Percentiles rank a stretch among this genome's conserved stretches.
Conservation (phyloP, 805 yeast genomes). For the Jamesozyma hellenica region DNA sequence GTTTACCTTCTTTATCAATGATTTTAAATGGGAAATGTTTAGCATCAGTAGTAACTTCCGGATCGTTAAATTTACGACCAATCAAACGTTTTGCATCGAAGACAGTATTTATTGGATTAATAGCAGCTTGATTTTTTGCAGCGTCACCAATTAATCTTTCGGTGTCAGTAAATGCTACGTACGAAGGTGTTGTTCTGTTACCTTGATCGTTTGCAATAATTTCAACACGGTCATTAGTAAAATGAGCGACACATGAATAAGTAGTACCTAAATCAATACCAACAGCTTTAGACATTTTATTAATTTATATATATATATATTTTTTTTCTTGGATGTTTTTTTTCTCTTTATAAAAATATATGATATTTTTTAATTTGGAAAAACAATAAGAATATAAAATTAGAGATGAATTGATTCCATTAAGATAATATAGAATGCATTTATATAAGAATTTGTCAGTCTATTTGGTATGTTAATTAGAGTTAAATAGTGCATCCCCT, state of each 20-base stretch:
- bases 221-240: slow-evolving; percentile 85
- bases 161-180: slow-evolving; percentile 85
- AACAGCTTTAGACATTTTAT: slow-evolving; percentile 40
- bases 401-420: too few relatives aligned
- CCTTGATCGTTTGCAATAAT: slow-evolving; percentile 97
- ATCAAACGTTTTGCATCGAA: slow-evolving; percentile 88
- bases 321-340: neutral
- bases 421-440: too few relatives aligned
- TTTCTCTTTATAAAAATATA: too few relatives aligned
- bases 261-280: slow-evolving; percentile 85
- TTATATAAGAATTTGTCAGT: too few relatives aligned
- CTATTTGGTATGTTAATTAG: too few relatives aligned
- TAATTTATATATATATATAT: too few relatives aligned
- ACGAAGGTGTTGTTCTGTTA: slow-evolving; percentile 95
- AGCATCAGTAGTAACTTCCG: slow-evolving; percentile 67
- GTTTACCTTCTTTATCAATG: slow-evolving; percentile 62
- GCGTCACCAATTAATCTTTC: too few relatives aligned
- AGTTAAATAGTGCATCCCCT: too few relatives aligned
- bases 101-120: slow-evolving; percentile 85
- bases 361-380: too few relatives aligned
- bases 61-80: slow-evolving; percentile 77
- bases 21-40: slow-evolving; percentile 84
- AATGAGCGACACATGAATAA: slow-evolving; percentile 93
- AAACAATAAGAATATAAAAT: too few relatives aligned
- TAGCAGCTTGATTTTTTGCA: slow-evolving; percentile 93